phyloP scores from a whole-genome alignment of 2,329 filamentous ascomycete species.

The Rugonectria rugulosa region DNA sequence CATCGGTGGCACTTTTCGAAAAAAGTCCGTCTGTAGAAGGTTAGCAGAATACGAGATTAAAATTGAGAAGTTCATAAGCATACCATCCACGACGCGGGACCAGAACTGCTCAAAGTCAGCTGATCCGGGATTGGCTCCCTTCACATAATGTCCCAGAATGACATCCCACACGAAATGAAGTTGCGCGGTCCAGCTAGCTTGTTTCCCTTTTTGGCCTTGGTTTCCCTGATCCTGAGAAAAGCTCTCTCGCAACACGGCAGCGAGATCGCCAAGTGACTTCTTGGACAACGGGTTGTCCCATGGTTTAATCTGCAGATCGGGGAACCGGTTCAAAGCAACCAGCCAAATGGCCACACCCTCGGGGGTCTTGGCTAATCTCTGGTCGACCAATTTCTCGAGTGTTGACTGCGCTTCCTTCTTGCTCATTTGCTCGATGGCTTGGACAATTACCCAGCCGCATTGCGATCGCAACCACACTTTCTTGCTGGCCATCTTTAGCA shows the following conservation, averaged over 20 bases:
- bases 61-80: conserved; percentile 40
- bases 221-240: conserved; percentile 57
- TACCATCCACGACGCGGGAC: conserved; percentile 85
- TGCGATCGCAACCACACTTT: conserved; percentile 91
- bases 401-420: conserved; percentile 67
- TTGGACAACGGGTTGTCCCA: conserved; percentile 81
- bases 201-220: conserved; percentile 58
- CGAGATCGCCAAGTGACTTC: conserved; percentile 72
- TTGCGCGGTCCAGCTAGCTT: conserved; percentile 80
- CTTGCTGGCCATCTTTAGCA: conserved; percentile 78
- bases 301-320: conserved; percentile 68
- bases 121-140: conserved; percentile 45
- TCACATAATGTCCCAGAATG: conserved; percentile 66
- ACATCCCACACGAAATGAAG: conserved; percentile 89
- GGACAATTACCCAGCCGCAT: conserved; percentile 82
- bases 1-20: conserved; percentile 79
- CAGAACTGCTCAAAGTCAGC: conserved; percentile 79
- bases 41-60: conserved; percentile 29
- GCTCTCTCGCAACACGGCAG: conserved; percentile 81
- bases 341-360: conserved; percentile 94
- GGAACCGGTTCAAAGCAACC: conserved; percentile 69
- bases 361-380: conserved; percentile 78
- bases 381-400: conserved; percentile 67
- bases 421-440: conserved; percentile 71
- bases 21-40: conserved; percentile 76